Conservation (phyloP, 2,329 filamentous ascomycete genomes). For the Fusarium sp. region DNA sequence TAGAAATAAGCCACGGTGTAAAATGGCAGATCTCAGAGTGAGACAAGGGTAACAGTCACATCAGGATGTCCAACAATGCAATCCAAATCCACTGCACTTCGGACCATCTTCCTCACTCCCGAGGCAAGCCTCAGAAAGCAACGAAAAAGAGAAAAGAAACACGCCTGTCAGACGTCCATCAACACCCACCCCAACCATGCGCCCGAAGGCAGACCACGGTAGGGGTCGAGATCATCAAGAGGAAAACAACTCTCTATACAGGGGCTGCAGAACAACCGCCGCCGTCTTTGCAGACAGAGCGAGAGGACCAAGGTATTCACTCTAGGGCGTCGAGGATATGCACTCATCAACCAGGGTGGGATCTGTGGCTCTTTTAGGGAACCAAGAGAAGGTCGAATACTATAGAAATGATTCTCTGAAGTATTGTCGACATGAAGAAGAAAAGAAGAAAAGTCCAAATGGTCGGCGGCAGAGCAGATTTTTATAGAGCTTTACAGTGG, state of each 20-base stretch:
- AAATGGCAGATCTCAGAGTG: constrained; percentile 82
- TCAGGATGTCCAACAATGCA: not conserved
- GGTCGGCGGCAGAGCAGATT: not conserved
- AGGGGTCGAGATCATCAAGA: constrained; percentile 92
- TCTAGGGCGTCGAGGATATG: constrained; percentile 79
- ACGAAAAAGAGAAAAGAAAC: constrained; percentile 67
- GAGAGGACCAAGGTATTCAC: constrained; percentile 49
- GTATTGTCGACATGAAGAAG: constrained; percentile 74
- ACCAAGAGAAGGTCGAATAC: constrained; percentile 93
- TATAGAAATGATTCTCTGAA: constrained; percentile 97
- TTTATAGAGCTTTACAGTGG: constrained; percentile 33
- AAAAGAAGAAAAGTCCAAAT: constrained; percentile 58
- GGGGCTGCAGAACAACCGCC: constrained; percentile 56
- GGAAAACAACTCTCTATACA: constrained; percentile 81
- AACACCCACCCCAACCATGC: constrained; percentile 81
- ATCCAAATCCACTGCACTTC: not conserved
- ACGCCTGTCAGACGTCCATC: constrained; percentile 90
- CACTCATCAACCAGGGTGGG: constrained; percentile 67
- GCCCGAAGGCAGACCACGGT: constrained; percentile 80
- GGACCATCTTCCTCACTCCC: constrained; percentile 65
- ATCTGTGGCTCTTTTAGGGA: constrained; percentile 93
- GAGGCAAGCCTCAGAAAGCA: constrained; percentile 61
- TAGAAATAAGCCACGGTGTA: constrained; percentile 80
- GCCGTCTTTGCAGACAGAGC: constrained; percentile 65
- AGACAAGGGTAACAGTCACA: constrained; percentile 68